Percentiles rank a stretch among this genome's conserved stretches.
Conservation (phyloP, 495 filamentous ascomycete genomes). For the Tuber borchii region DNA sequence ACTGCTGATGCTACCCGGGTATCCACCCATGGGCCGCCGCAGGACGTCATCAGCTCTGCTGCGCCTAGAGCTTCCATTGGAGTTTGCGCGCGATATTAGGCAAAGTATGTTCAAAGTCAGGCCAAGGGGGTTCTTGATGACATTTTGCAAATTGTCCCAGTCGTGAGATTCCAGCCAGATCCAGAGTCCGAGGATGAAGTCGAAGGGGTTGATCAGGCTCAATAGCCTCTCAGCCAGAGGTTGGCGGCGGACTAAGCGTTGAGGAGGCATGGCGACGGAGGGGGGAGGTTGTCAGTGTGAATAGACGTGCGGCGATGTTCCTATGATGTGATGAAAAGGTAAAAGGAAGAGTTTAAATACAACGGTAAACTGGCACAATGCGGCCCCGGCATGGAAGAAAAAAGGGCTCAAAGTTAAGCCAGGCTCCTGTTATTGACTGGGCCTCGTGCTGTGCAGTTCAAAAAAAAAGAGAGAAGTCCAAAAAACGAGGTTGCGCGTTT, state of each 20-base stretch:
- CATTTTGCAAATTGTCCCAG: conserved; percentile 72
- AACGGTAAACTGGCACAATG: background rate
- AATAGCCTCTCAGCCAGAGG: conserved; percentile 70
- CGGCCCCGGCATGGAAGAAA: background rate
- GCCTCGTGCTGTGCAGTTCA: background rate
- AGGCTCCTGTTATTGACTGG: conserved; percentile 1
- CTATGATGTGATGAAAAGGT: background rate
- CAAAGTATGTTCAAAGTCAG: conserved; percentile 69
- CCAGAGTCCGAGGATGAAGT: conserved; percentile 80
- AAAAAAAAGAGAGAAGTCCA: background rate
- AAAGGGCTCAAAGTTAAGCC: background rate
- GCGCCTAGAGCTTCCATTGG: conserved; percentile 45
- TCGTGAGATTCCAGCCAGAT: conserved; percentile 82
- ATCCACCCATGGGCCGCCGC: conserved; percentile 49
- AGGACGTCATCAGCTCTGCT: conserved; percentile 72
- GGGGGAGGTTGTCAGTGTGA: background rate
- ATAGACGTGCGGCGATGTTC: background rate
- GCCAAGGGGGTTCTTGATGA: conserved; percentile 67
- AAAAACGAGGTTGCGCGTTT: background rate
- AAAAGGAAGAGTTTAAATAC: background rate
- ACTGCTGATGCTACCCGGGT: conserved; percentile 36
- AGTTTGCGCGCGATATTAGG: conserved; percentile 75
- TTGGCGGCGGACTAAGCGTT: conserved; percentile 71
- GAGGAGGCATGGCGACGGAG: conserved; percentile 47
- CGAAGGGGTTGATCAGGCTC: conserved; percentile 73